phyloP scores from a whole-genome alignment of 768 basidiomycete species.

The Trametes elegans region DNA sequence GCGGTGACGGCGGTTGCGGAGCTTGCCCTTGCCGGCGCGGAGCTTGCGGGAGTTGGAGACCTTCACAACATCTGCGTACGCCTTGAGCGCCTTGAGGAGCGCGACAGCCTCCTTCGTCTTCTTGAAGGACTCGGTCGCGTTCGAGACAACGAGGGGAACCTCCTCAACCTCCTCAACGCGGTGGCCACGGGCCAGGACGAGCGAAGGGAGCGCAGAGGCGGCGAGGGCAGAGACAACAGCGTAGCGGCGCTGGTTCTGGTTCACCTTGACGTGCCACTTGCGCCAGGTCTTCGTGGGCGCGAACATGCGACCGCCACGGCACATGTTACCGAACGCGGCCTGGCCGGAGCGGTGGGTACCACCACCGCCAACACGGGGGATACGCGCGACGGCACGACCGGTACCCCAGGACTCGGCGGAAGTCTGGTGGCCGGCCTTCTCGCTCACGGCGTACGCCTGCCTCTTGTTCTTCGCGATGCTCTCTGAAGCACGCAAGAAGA shows the following conservation, averaged over 20 bases:
- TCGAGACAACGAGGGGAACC: constrained; percentile 88
- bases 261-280: constrained; percentile 99
- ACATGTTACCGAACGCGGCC: constrained; percentile 99
- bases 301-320: constrained; percentile 99
- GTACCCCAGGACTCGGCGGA: constrained; percentile 99
- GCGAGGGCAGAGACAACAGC: constrained; percentile 97
- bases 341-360: constrained; percentile 99
- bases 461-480: constrained; percentile 97
- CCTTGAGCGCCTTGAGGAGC: constrained; percentile 86
- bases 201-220: constrained; percentile 94
- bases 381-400: constrained; percentile 99
- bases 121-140: constrained; percentile 77
- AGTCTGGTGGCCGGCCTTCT: constrained; percentile 99
- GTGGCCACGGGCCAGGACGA: constrained; percentile 98
- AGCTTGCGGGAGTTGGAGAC: constrained; percentile 97
- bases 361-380: constrained; percentile 98
- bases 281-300: constrained; percentile 99
- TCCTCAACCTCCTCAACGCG: constrained; percentile 97
- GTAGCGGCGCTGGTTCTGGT: constrained; percentile 98
- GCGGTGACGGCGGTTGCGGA: constrained; percentile 94
- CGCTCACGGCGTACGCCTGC: constrained; percentile 94
- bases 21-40: constrained; percentile 95
- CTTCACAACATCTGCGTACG: constrained; percentile 91
- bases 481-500: constrained; percentile 48
- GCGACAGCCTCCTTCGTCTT: constrained; percentile 98